Evolutionary conservation across 2,329 filamentous ascomycete species (phyloP), one percentile per base, ranked within the genome.

Genomic region (Hymenoscyphus occultus): DNA sequence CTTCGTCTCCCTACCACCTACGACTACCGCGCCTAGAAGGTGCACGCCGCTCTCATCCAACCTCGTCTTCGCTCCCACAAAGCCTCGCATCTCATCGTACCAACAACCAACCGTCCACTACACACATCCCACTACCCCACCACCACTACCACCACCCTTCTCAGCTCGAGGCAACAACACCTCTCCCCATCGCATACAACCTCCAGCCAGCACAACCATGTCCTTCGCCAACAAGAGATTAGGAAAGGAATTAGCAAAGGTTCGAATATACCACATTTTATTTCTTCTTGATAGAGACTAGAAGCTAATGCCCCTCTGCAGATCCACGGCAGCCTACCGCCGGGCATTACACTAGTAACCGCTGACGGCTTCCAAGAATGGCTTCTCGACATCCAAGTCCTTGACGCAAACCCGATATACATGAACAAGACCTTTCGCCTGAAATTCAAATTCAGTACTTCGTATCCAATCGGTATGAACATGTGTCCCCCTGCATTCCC

Each of bases 361-460:
- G 88, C 92, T 64, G 91, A 96, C 58, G 89, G 93, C 76, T 88
- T 97, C 61, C 85, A 92, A 74, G 90, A 95, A 80, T 99, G 95
- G 96, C 82, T 89, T 60, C 88, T 98, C 79, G 96, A 99, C 76
- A 96, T 99, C 62, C 82, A 85, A 71, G 94, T 99, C 61, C 85
- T 98, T 51, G 95, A 98, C 77, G 80, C 85, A 65, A 99, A 99
- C 75, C 94, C 94, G 1, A 80, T 99, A 59, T 99, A 99, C 79
- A 79, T 85, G 61, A 84, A 87, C 75, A 84, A 98, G 76, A 88
- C 81, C 31, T 98, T 92, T 79, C 86, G 94, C 28, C 81, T 99
- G 62, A 93, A 92, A 75, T 97, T 99, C 78, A 88, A 84, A 59
- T 99, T 99, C 77, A 87, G 87, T 67, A 82, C 84, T 39, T 86